phyloP scores from a whole-genome alignment of 139 green algal genomes.

The Chlorella sorokiniana region DNA sequence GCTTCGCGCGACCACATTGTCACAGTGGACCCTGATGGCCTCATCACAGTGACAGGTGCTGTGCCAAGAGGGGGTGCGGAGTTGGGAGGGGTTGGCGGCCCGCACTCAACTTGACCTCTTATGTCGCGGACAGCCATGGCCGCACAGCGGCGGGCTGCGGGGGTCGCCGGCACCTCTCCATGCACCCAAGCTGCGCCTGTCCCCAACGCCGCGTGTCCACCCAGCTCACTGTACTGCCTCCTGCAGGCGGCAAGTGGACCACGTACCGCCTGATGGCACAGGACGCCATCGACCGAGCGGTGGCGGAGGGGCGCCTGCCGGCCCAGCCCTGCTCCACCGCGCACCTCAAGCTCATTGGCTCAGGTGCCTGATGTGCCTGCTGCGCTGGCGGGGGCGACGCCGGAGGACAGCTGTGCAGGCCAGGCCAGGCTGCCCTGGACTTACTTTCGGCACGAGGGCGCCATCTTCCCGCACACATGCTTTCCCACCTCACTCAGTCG shows the following conservation, averaged over 20 bases:
- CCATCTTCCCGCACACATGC: too few relatives aligned
- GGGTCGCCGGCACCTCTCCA: too few relatives aligned
- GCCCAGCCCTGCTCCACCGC: constrained; percentile 55
- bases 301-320: constrained; percentile 44
- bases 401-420: too few relatives aligned
- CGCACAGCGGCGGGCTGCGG: too few relatives aligned
- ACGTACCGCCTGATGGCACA: constrained; percentile 94
- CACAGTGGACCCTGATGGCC: constrained; percentile 74
- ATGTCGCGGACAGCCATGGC: too few relatives aligned
- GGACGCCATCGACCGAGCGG: constrained; percentile 70
- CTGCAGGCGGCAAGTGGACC: constrained; percentile 93
- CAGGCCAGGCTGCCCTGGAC: too few relatives aligned
- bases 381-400: constrained; percentile 79
- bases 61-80: too few relatives aligned
- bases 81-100: not conserved
- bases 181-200: too few relatives aligned
- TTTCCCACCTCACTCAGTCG: too few relatives aligned
- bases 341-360: constrained; percentile 17
- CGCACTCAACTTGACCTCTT: not conserved
- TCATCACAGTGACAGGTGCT: constrained; percentile 89
- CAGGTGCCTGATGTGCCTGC: constrained; percentile 49
- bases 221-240: not conserved
- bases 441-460: too few relatives aligned
- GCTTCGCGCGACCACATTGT: constrained; percentile 74
- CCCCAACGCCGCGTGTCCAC: too few relatives aligned